Conservation (phyloP, 805 yeast genomes). For the Sugiyamaella valdiviana region DNA sequence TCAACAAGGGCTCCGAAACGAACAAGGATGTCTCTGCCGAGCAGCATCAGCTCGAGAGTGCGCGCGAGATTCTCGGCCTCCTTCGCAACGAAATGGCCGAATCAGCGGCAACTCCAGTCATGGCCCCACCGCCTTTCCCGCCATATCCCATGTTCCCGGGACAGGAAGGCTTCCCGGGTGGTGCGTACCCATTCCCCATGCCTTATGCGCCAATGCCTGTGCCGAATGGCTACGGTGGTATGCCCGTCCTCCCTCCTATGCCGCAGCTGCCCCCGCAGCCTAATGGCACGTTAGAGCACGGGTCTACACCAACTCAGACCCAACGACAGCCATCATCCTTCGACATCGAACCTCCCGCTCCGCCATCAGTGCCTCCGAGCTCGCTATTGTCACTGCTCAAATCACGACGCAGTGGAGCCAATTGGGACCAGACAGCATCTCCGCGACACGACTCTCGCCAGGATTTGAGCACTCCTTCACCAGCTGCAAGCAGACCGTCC, state of each 20-base stretch:
- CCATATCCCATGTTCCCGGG: background rate
- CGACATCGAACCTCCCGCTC: constrained; percentile 5
- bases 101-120: constrained; percentile 6
- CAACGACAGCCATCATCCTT: background rate
- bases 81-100: constrained; percentile 22
- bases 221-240: background rate
- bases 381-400: constrained; percentile 21
- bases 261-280: constrained; percentile 7
- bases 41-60: constrained; percentile 24
- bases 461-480: too few species aligned
- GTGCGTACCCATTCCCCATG: background rate
- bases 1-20: constrained; percentile 18
- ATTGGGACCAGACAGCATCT: background rate
- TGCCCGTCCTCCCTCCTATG: constrained; percentile 8
- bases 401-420: constrained; percentile 6
- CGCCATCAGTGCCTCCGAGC: constrained; percentile 24
- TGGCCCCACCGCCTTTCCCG: constrained; percentile 5
- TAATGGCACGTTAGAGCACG: background rate
- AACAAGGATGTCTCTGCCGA: constrained; percentile 5
- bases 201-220: background rate
- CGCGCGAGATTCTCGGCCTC: constrained; percentile 28
- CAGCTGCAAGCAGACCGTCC: background rate
- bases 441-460: too few species aligned
- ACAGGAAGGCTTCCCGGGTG: background rate
- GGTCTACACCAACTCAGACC: background rate